phyloP scores from a whole-genome alignment of 2,329 filamentous ascomycete genomes.

The Penicillium sp. region DNA sequence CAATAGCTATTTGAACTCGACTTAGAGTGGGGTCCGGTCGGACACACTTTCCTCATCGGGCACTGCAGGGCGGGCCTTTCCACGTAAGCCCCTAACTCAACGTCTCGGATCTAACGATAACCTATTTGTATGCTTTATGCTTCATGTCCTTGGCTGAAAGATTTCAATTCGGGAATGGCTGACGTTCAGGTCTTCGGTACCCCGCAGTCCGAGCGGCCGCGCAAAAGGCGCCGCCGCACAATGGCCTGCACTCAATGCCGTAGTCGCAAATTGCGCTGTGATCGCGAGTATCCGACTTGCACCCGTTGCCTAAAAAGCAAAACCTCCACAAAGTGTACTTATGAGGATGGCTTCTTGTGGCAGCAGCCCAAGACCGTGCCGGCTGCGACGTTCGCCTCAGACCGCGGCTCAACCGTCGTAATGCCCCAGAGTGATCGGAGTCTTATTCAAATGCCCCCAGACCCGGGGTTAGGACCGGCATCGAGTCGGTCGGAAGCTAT shows the following conservation, averaged over 20 bases:
- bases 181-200: slow-evolving; percentile 9
- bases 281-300: slow-evolving; percentile 41
- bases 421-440: slow-evolving; percentile 22
- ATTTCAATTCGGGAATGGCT: slow-evolving; percentile 2
- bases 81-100: slow-evolving; percentile 9
- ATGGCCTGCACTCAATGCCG: slow-evolving; percentile 43
- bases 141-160: not conserved
- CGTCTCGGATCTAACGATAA: slow-evolving; percentile 4
- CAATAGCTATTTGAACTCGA: no score
- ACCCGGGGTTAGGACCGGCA: slow-evolving; percentile 29
- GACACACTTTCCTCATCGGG: slow-evolving; percentile 17
- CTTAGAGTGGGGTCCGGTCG: not conserved
- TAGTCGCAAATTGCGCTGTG: slow-evolving; percentile 42
- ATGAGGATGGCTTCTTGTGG: slow-evolving; percentile 40
- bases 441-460: slow-evolving; percentile 24
- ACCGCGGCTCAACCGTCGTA: slow-evolving; percentile 21
- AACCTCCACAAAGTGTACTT: slow-evolving; percentile 35
- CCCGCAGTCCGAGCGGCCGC: slow-evolving; percentile 26
- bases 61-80: slow-evolving; percentile 2
- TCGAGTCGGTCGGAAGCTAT: slow-evolving; percentile 23
- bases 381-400: slow-evolving; percentile 22
- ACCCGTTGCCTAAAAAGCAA: slow-evolving; percentile 38
- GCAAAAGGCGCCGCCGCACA: slow-evolving; percentile 39
- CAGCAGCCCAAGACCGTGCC: slow-evolving; percentile 36
- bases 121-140: not conserved